phyloP scores from a whole-genome alignment of 2,329 filamentous ascomycete species.

The Colletotrichum ledebouriae region DNA sequence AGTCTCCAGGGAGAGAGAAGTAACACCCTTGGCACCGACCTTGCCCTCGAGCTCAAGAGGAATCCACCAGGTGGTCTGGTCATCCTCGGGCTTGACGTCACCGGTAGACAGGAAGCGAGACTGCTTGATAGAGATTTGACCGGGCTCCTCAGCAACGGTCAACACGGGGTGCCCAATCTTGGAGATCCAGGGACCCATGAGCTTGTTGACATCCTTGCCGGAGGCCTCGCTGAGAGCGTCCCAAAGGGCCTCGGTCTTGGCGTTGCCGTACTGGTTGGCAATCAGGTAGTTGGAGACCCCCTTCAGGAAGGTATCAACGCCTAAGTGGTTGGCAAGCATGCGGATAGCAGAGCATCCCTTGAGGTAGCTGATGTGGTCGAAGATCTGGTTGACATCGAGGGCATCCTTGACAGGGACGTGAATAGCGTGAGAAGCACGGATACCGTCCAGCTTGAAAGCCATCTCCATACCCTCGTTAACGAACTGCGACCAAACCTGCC shows the following conservation, averaged over 20 bases:
- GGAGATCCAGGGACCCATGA: constrained; percentile 96
- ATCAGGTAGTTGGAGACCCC: constrained; percentile 93
- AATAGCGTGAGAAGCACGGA: constrained; percentile 94
- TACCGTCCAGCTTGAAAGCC: constrained; percentile 89
- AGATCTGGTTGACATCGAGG: constrained; percentile 94
- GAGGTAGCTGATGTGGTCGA: constrained; percentile 95
- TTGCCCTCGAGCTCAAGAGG: constrained; percentile 88
- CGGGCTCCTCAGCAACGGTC: constrained; percentile 85
- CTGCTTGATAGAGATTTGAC: constrained; percentile 86
- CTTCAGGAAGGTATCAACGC: constrained; percentile 87
- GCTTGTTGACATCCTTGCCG: constrained; percentile 83
- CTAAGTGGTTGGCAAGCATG: constrained; percentile 93
- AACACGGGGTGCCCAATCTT: constrained; percentile 96
- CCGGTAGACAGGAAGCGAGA: constrained; percentile 92
- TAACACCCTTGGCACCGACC: constrained; percentile 70
- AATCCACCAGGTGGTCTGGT: constrained; percentile 95
- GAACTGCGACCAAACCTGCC: constrained; percentile 98
- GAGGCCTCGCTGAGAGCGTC: constrained; percentile 88
- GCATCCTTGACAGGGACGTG: constrained; percentile 95
- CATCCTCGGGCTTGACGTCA: constrained; percentile 91
- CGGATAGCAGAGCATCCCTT: constrained; percentile 97
- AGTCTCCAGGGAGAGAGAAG: constrained; percentile 76
- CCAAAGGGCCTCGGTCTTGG: constrained; percentile 94
- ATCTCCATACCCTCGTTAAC: constrained; percentile 94
- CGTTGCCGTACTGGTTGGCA: constrained; percentile 88